A percentile compares a stretch with the other conserved stretches of the same genome.
Conservation (phyloP, 208 protist species). For the Acanthamoeba castellanii region DNA sequence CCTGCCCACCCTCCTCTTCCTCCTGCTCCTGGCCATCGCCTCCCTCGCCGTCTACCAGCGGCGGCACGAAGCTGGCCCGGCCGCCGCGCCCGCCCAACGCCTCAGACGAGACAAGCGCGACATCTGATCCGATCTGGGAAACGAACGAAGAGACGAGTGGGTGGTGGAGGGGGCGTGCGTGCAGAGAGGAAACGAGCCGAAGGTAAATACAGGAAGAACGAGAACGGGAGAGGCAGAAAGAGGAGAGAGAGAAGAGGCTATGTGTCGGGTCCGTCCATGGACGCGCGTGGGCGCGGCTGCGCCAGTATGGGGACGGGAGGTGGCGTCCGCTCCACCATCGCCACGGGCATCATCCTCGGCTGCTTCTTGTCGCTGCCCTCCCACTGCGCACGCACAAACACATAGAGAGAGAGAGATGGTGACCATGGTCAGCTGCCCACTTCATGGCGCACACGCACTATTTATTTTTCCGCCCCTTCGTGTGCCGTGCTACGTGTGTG, state of each 20-base stretch:
- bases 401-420: no score
- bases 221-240: not conserved
- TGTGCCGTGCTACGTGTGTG: no score
- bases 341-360: conserved; percentile 25
- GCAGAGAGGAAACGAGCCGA: not conserved
- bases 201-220: not conserved
- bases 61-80: not conserved
- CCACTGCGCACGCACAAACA: not conserved
- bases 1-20: conserved; percentile 48
- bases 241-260: not conserved
- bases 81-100: not conserved
- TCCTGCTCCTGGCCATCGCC: conserved; percentile 46
- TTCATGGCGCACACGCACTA: no score
- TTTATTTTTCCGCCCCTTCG: no score
- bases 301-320: conserved; percentile 27
- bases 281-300: conserved; percentile 6
- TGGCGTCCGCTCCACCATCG: conserved; percentile 37
- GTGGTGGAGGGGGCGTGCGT: not conserved
- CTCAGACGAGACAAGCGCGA: conserved; percentile 48
- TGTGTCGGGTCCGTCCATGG: not conserved
- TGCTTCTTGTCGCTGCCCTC: conserved; percentile 54
- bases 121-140: not conserved
- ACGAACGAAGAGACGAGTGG: not conserved
- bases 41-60: conserved; percentile 42
- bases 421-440: no score